phyloP scores from a whole-genome alignment of 768 basidiomycete genomes.

The Dacryopinax primogenitus region DNA sequence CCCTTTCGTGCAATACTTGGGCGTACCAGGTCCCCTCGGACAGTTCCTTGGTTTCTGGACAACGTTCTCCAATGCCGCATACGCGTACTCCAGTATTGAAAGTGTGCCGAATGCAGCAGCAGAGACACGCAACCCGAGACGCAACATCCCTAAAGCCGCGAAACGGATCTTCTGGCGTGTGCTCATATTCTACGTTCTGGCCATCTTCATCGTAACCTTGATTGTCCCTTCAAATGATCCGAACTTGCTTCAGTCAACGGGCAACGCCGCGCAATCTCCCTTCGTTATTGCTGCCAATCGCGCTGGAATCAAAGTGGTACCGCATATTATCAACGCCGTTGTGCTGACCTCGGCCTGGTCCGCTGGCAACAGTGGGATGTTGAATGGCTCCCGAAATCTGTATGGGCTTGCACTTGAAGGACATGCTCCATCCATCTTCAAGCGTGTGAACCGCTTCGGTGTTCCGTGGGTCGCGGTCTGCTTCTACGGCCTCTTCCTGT shows the following conservation, averaged over 20 bases:
- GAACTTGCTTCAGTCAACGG: slow-evolving; percentile 36
- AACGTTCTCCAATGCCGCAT: slow-evolving; percentile 11
- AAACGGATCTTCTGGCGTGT: slow-evolving; percentile 71
- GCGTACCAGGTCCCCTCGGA: slow-evolving; percentile 10
- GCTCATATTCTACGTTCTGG: slow-evolving; percentile 63
- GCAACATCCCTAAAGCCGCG: slow-evolving; percentile 66
- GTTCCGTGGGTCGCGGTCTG: slow-evolving; percentile 25
- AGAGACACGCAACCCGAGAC: slow-evolving; percentile 39
- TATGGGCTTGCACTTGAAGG: slow-evolving; percentile 30
- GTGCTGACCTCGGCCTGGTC: slow-evolving; percentile 38
- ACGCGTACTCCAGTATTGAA: neutral
- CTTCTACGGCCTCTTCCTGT: slow-evolving; percentile 23
- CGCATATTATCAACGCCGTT: slow-evolving; percentile 55
- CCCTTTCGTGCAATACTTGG: neutral
- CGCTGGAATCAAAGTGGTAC: slow-evolving; percentile 49
- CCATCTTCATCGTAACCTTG: slow-evolving; percentile 48
- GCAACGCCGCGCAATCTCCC: slow-evolving; percentile 65
- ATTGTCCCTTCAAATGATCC: slow-evolving; percentile 58
- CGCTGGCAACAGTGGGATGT: slow-evolving; percentile 17
- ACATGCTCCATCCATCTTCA: slow-evolving; percentile 36
- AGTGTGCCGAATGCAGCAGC: slow-evolving; percentile 18
- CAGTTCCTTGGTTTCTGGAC: slow-evolving; percentile 30
- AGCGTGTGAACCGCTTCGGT: slow-evolving; percentile 18
- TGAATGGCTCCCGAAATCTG: slow-evolving; percentile 23
- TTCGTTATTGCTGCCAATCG: slow-evolving; percentile 71